Evolutionary conservation across 495 filamentous ascomycete species (phyloP), one percentile per base, ranked within the genome.

Genomic region (Xylaria venustula): DNA sequence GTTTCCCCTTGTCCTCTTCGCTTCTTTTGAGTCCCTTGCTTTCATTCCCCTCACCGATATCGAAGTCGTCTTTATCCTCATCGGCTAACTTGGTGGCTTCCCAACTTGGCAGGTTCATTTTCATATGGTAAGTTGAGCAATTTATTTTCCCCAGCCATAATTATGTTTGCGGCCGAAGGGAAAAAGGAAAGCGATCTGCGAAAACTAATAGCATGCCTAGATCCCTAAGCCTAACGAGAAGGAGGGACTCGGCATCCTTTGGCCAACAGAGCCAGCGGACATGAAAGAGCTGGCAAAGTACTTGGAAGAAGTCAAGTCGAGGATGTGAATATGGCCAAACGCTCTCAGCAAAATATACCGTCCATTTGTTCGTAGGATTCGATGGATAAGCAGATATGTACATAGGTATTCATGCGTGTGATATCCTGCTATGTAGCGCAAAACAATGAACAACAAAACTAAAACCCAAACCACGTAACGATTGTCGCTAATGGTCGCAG

Each of bases 181-280:
- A 58, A 14, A 50, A 6, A 17, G 30, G 37, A 41, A 41, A 6
- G 42, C 22, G 22, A 34, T 9, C 19, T 19, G 36, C 15, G 34
- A 12, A 14, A 42, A 57, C 30, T 61, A 63, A 63, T 63, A 51
- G 58, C 51, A 30, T 17, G 36, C 22, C 36, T 62, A 93, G 90
- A 99, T 98, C 65, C 94, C 95, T 53, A 99, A 99, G 80, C 94
- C 95, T 47, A 96, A 92, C 72, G 78, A 87, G 64, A 65, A 79
- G 51, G 89, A 98, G 72, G 94, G 94, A 17, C 76, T 99, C 44
- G 84, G 80, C 22, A 82, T 99, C 59, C 71, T 77, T 23, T 98
- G 94, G 94, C 91, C 92, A 36, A 75, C 85, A 54, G 81, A 92
- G 79, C 73, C 75, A 63, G 80, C 85, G 3, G 89, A 97, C 66